Evolutionary conservation across 2,329 filamentous ascomycete species (phyloP), one percentile per base, ranked within the genome.

Genomic region (Penicillium sp.): DNA sequence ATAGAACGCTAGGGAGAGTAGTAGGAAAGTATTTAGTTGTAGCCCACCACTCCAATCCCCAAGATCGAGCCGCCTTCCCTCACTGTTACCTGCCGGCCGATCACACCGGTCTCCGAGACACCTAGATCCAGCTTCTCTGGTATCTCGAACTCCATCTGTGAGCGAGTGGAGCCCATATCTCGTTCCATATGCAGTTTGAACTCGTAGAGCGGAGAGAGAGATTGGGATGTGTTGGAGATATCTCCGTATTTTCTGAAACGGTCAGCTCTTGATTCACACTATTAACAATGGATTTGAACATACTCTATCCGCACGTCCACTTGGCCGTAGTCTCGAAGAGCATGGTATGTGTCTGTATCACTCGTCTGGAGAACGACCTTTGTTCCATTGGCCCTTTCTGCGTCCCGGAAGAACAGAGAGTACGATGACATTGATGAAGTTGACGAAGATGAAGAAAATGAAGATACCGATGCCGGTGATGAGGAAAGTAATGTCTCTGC

Each of bases 291-390:
- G 16, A n/a, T 8, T 5, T 21, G 29, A 36, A 54, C 67, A 55
- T 59, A 73, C 70, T 73, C 70, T 48, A 73, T 72, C 16, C 69
- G 63, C 18, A 73, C 52, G 46, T 71, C 50, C 13, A 73, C 59
- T 10, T 59, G 55, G 4, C 39, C 39, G 45, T 54, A 66, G 0
- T 18, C 53, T 5, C 58, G 56, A 3, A 73, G 58, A 0, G 59
- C 27, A 9, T 63, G 31, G 4, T 64, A 59, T 1, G 58, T 70
- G 1, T 54, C 48, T 1, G 50, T 11, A 18, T 71, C 68, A 8
- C 63, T 50, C 4, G 64, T 62, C 13, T 62, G 66, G 38, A 72
- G 67, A n/a, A 66, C 56, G 0, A 67, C 70, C 40, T 51, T 65
- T 2, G 62, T 65, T 7, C 56, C 21, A 9, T 43, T 40, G 5